Evolutionary conservation across 2,329 filamentous ascomycete species (phyloP).

Genomic region (Teratosphaeria gauchensis): DNA sequence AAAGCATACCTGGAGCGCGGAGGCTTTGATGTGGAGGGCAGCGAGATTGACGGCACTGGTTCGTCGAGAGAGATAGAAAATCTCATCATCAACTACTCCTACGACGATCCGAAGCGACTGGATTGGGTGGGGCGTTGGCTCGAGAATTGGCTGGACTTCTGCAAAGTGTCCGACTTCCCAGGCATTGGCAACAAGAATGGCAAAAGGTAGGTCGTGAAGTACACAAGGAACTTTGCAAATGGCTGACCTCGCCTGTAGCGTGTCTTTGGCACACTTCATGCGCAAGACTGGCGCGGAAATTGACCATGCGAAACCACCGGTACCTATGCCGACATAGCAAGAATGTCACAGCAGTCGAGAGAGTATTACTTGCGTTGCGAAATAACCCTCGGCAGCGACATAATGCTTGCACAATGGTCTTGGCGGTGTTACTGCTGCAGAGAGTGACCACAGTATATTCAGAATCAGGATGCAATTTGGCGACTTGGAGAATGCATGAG

Average conservation of each 20-base stretch:
- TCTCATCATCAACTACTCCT: constrained; percentile 28
- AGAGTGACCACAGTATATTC: background rate
- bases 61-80: constrained; percentile 21
- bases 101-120: constrained; percentile 23
- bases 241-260: constrained; percentile 3
- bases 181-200: constrained; percentile 23
- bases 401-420: background rate
- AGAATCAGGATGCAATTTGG: background rate
- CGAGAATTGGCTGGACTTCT: constrained; percentile 25
- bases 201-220: constrained; percentile 9
- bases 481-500: background rate
- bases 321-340: background rate
- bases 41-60: constrained; percentile 13
- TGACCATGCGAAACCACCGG: constrained; percentile 7
- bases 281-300: constrained; percentile 15
- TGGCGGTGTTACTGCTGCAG: background rate
- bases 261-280: constrained; percentile 18
- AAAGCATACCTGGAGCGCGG: constrained; percentile 17
- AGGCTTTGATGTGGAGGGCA: constrained; percentile 18
- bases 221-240: background rate
- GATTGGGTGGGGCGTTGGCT: constrained; percentile 29
- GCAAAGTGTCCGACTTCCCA: constrained; percentile 13
- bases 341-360: background rate
- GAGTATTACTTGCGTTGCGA: too few relatives aligned
- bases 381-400: too few relatives aligned